These are phyloP conservation scores for Pterocarpus santalinus DNA, from an alignment of 306 rosid species.

Conservation along the genomic window DNA sequence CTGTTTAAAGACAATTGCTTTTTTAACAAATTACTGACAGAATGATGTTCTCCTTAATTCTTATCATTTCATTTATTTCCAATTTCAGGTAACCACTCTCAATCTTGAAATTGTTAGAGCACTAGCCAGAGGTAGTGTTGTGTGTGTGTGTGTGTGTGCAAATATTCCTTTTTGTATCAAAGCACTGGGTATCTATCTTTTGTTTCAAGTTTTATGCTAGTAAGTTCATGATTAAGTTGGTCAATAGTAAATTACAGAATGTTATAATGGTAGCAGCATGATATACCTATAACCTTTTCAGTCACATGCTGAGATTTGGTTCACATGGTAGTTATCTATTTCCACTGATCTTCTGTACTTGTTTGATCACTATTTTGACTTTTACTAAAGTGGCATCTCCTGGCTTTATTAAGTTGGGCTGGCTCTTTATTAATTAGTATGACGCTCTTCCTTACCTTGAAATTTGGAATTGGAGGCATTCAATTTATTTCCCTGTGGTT, in stretches of 20 bases:
- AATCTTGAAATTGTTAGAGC: constrained; percentile 95
- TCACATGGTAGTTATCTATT: constrained; percentile 30
- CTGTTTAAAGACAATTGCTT: constrained; percentile 13
- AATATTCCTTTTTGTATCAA: constrained; percentile 1
- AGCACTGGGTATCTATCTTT: constrained; percentile 30
- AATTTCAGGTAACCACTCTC: constrained; percentile 86
- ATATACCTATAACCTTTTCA: constrained; percentile 7
- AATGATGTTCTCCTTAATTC: constrained; percentile 32
- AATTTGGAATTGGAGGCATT: not conserved
- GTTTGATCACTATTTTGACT: constrained; percentile 26
- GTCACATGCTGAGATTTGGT: constrained; percentile 5
- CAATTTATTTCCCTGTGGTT: not conserved
- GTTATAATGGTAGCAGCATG: constrained; percentile 6
- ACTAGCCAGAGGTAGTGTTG: constrained; percentile 78
- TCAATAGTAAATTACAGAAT: constrained; percentile 17
- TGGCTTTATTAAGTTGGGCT: constrained; percentile 30
- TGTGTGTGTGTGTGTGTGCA: not conserved
- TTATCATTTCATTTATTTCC: constrained; percentile 43
- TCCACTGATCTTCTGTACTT: not conserved
- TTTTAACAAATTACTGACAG: not conserved
- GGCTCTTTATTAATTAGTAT: not conserved
- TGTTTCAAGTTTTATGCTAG: constrained; percentile 38
- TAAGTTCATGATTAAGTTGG: not conserved
- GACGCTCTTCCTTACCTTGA: not conserved
- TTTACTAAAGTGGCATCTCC: constrained; percentile 11